Conservation (phyloP, 1,284 basidiomycete genomes). For the Meripilus lineatus region DNA sequence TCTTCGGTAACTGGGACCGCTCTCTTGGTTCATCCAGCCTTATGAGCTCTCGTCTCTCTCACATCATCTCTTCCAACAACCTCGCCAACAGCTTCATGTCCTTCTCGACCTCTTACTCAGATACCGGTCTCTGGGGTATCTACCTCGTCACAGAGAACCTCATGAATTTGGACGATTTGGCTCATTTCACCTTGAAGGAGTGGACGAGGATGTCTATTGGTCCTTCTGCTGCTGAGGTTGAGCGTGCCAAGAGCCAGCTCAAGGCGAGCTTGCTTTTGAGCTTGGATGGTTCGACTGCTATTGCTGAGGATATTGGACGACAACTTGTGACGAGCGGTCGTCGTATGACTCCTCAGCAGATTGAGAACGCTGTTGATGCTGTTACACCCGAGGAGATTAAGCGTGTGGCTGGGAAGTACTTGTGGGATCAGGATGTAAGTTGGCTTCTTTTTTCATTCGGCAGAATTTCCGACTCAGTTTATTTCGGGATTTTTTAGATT, state of each 20-base stretch:
- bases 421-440: constrained; percentile 93
- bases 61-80: constrained; percentile 91
- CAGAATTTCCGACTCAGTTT: neutral
- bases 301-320: constrained; percentile 97
- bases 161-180: constrained; percentile 88
- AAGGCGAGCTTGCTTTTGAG: constrained; percentile 91
- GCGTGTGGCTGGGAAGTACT: constrained; percentile 92
- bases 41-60: constrained; percentile 87
- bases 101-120: constrained; percentile 99
- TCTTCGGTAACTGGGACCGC: constrained; percentile 99
- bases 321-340: constrained; percentile 94
- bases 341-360: constrained; percentile 88
- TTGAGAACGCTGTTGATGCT: constrained; percentile 89
- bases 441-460: constrained; percentile 9
- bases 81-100: constrained; percentile 99
- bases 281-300: constrained; percentile 92
- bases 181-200: constrained; percentile 94
- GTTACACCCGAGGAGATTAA: constrained; percentile 90
- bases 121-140: constrained; percentile 99
- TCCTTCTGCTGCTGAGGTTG: constrained; percentile 85
- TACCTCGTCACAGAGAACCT: constrained; percentile 96
- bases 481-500: constrained; percentile 47
- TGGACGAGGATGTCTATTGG: constrained; percentile 95
- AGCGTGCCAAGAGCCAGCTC: constrained; percentile 96
- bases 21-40: constrained; percentile 89